A percentile compares a stretch with the other conserved stretches of the same genome.
phyloP scores from a whole-genome alignment of 805 yeast genomes.

The Wickerhamiella kazuoi region DNA sequence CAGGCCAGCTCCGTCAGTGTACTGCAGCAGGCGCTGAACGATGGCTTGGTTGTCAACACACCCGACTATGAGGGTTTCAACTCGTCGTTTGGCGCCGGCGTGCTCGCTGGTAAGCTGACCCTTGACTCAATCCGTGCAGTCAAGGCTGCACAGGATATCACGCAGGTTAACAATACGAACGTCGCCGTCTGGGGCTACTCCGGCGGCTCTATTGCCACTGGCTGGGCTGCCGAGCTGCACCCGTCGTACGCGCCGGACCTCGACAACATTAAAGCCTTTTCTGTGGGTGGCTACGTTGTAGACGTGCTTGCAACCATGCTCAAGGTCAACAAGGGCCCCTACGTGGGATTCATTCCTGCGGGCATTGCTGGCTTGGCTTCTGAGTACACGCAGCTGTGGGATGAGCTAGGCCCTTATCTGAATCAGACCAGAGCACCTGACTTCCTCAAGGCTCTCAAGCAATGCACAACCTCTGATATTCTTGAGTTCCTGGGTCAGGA shows the following conservation, averaged over 20 bases:
- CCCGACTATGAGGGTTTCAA: slow-evolving; percentile 16
- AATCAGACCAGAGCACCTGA: slow-evolving; percentile 1
- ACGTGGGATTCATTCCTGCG: slow-evolving; percentile 14
- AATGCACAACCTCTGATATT: slow-evolving; percentile 9
- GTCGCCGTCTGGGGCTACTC: slow-evolving; percentile 15
- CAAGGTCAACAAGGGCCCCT: slow-evolving; percentile 7
- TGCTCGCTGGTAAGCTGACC: slow-evolving; percentile 15
- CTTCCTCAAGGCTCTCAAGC: slow-evolving; percentile 3
- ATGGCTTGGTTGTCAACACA: slow-evolving; percentile 9
- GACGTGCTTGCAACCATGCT: slow-evolving; percentile 8
- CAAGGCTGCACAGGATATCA: slow-evolving; percentile 1
- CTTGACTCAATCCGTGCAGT: slow-evolving; percentile 20
- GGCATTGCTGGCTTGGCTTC: slow-evolving; percentile 13
- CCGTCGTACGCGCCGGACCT: slow-evolving; percentile 17
- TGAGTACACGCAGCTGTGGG: slow-evolving; percentile 12
- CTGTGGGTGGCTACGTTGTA: slow-evolving; percentile 14
- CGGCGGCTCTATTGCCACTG: slow-evolving; percentile 17
- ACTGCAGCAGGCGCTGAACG: background rate
- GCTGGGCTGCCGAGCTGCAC: slow-evolving; percentile 17
- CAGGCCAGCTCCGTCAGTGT: background rate
- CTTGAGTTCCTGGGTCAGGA: slow-evolving; percentile 7
- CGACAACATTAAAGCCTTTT: slow-evolving; percentile 12
- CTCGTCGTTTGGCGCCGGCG: slow-evolving; percentile 13
- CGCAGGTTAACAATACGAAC: slow-evolving; percentile 1
- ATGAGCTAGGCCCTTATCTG: slow-evolving; percentile 3